A percentile compares a stretch with the other conserved stretches of the same genome.
Conservation (phyloP, 139 green algal species). For the Edaphochlamys debaryana region DNA sequence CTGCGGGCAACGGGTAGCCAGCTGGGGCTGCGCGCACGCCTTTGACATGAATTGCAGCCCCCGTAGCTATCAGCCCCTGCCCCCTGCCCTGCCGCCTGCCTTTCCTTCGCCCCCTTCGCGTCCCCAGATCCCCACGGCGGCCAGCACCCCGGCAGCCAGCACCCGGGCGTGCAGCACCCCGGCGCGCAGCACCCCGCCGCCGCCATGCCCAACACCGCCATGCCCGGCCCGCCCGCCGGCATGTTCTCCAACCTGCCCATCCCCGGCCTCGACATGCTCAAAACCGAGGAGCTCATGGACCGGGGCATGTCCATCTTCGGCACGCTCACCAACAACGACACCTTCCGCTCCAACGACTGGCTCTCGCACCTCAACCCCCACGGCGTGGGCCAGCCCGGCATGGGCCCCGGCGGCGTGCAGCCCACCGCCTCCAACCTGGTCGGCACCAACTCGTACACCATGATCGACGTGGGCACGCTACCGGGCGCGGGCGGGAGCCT, state of each 20-base stretch:
- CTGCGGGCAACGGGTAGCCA: too few relatives aligned
- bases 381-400: neutral
- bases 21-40: too few relatives aligned
- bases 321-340: slow-evolving; percentile 1
- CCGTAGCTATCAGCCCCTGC: too few relatives aligned
- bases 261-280: slow-evolving; percentile 50
- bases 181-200: neutral
- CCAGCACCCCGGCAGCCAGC: too few relatives aligned
- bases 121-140: too few relatives aligned
- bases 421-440: neutral
- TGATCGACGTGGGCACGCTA: slow-evolving; percentile 27
- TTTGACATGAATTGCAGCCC: too few relatives aligned
- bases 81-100: too few relatives aligned
- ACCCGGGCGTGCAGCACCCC: too few relatives aligned
- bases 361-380: slow-evolving; percentile 24
- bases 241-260: neutral
- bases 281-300: slow-evolving; percentile 55
- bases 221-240: neutral
- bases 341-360: slow-evolving; percentile 37
- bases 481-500: neutral
- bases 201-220: neutral
- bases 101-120: too few relatives aligned
- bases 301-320: slow-evolving; percentile 21
- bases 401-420: neutral
- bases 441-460: slow-evolving; percentile 23